Conservation (phyloP, 306 rosid genomes). For the Cajanus cajan region DNA sequence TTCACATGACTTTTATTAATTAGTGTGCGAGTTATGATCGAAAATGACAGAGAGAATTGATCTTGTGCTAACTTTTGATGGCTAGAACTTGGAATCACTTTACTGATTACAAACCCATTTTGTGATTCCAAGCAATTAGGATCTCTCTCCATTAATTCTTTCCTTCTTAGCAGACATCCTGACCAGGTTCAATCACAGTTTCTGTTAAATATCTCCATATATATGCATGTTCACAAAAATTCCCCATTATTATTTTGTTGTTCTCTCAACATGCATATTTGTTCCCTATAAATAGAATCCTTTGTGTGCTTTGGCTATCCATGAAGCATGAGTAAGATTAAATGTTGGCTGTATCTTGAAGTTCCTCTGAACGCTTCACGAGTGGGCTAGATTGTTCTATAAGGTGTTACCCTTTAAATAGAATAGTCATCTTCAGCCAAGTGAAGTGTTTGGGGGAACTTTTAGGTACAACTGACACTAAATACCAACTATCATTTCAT, state of each 20-base stretch:
- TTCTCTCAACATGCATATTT: background rate
- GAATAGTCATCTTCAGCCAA: background rate
- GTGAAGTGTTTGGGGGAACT: slow-evolving; percentile 17
- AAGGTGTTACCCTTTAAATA: background rate
- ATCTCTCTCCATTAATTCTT: background rate
- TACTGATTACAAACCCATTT: background rate
- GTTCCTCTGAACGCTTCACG: slow-evolving; percentile 1
- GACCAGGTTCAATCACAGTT: background rate
- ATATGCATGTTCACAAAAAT: background rate
- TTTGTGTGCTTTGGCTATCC: background rate
- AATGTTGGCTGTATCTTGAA: background rate
- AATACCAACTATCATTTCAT: background rate
- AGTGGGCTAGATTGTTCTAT: background rate
- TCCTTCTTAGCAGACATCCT: background rate
- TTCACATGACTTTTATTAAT: background rate
- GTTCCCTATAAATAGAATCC: background rate
- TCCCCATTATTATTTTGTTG: background rate
- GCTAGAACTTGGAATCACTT: background rate
- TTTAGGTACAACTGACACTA: background rate
- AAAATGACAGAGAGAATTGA: background rate
- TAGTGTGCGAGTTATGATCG: background rate
- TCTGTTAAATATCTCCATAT: background rate
- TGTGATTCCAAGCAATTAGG: background rate
- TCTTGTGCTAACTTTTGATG: background rate
- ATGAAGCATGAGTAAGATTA: background rate